These are phyloP conservation scores for Trametes hirsuta DNA, from an alignment of 1,284 basidiomycete genomes.

Conservation along the genomic window DNA sequence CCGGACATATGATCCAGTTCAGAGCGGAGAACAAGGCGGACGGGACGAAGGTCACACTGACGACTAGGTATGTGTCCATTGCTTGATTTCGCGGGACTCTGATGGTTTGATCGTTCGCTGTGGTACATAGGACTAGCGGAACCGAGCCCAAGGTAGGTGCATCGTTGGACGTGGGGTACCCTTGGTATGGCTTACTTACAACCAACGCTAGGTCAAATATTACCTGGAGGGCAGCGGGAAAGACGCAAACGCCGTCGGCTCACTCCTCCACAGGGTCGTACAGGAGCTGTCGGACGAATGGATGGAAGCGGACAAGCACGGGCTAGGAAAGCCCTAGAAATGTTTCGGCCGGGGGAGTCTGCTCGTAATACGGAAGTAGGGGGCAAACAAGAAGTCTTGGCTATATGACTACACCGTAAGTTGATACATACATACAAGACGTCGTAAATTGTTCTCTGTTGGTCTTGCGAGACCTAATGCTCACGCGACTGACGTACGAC, in stretches of 20 bases:
- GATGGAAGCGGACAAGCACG: constrained; percentile 66
- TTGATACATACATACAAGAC: not conserved
- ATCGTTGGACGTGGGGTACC: not conserved
- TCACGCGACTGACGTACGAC: constrained; percentile 30
- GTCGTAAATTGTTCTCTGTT: not conserved
- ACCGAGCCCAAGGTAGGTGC: constrained; percentile 80
- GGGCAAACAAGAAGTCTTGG: not conserved
- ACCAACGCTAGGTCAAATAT: constrained; percentile 68
- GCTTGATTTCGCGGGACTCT: not conserved
- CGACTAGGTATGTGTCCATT: constrained; percentile 56
- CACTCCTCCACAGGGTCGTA: constrained; percentile 55
- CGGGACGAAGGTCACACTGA: constrained; percentile 61
- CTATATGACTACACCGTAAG: not conserved
- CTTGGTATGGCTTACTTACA: not conserved
- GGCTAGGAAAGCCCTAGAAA: constrained; percentile 48
- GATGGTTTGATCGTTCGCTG: not conserved
- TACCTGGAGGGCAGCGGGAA: constrained; percentile 78
- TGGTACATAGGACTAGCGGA: constrained; percentile 67
- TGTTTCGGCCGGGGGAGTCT: not conserved
- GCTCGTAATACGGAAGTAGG: constrained; percentile 3
- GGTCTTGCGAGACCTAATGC: not conserved
- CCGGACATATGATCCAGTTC: constrained; percentile 86
- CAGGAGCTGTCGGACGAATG: constrained; percentile 64
- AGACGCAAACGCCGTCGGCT: constrained; percentile 45
- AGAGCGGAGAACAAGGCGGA: constrained; percentile 49